Evolutionary conservation across 805 yeast genomes (phyloP), one percentile per base, ranked within the genome.

Genomic region (Ogataea henricii): DNA sequence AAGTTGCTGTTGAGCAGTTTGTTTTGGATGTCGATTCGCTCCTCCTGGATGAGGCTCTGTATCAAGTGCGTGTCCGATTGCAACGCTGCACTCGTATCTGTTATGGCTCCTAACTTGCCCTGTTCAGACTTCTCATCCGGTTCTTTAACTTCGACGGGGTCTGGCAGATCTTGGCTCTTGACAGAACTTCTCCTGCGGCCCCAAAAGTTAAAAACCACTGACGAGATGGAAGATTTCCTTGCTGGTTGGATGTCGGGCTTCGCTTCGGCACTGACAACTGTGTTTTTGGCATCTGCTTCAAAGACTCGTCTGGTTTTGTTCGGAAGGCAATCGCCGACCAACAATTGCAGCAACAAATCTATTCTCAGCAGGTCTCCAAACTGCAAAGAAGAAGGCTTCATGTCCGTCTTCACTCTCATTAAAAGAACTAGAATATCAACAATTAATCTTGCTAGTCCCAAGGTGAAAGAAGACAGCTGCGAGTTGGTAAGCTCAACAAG

Each of bases 401-500:
- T n/a, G 13, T 45, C 40, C 4, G 38, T 33, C 17, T 44, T 45
- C 3, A 51, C 13, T 3, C 25, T 27, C 12, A 41, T 21, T 3
- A 55, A 12, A 9, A 64, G 12, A 3, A 25, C 37, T 26, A 57
- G 32, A 5, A 63, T 13, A 41, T 63, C 50, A 8, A 59, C 26
- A 2, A 60, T 30, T 25, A 62, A 32, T 35, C 62, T 43, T 2
- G 61, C 54, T 16, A 63, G 32, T 9, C 56, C 58, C 6, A 41
- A 35, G 34, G 60, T 40, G 13, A 62, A 47, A 8, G 42, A 18
- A 8, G 32, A 47, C 37, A 64, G 40, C 39, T 59, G 57, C 8
- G 33, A 35, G 20, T 52, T 54, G 6, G 51, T 47, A 21, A 58
- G 34, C 21, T 60, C 64, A 2, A 49, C 16, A 6, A 63, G 33